Evolutionary conservation across 306 rosid genomes (phyloP).

Genomic region (Quercus wislizeni): DNA sequence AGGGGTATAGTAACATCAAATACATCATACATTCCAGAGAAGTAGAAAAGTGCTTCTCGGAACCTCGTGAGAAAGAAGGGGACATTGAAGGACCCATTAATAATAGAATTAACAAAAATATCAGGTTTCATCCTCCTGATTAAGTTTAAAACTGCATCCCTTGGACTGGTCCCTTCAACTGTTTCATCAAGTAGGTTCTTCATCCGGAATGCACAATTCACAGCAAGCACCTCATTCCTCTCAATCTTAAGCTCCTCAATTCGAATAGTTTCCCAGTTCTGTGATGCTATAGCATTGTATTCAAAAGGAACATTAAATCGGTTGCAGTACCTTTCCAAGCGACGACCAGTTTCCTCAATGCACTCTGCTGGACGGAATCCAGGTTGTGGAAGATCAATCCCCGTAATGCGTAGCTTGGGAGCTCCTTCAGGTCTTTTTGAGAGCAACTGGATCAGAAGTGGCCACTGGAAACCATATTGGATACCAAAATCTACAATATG

Average conservation of each 20-base stretch:
- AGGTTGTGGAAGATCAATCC: conserved; percentile 71
- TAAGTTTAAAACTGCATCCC: background rate
- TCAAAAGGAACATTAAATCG: conserved; percentile 70
- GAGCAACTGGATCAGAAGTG: conserved; percentile 51
- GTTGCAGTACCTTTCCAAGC: conserved; percentile 38
- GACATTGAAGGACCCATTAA: background rate
- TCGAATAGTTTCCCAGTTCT: background rate
- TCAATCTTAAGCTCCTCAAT: conserved; percentile 6
- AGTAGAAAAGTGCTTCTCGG: background rate
- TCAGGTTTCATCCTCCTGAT: background rate
- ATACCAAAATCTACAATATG: conserved; percentile 77
- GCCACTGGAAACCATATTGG: conserved; percentile 76
- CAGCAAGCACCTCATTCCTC: background rate
- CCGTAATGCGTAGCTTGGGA: conserved; percentile 53
- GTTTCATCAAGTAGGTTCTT: background rate
- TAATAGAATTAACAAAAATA: background rate
- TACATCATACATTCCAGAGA: background rate
- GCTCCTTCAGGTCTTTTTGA: conserved; percentile 45
- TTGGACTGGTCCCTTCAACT: background rate
- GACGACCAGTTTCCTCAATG: conserved; percentile 70
- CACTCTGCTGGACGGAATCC: conserved; percentile 75
- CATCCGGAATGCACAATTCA: background rate
- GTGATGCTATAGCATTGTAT: conserved; percentile 34
- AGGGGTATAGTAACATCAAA: background rate
- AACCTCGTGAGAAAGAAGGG: background rate